These are phyloP conservation scores for Aristolochia californica DNA, from an alignment of 164 flowering plant species.

Conservation along the genomic window DNA sequence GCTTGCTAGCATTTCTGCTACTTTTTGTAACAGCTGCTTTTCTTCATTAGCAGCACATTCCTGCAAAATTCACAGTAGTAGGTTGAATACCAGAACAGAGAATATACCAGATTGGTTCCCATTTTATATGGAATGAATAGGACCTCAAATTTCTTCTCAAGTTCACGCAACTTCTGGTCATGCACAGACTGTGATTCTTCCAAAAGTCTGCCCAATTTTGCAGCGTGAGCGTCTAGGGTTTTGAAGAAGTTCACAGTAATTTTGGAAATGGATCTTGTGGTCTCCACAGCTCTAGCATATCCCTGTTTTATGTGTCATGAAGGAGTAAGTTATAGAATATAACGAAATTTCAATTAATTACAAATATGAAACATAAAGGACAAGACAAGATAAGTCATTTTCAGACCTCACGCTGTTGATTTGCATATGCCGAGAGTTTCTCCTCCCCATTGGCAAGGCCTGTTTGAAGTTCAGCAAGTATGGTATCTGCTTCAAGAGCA, in stretches of 20 bases:
- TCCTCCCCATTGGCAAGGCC: slow-evolving; percentile 61
- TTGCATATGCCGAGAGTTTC: slow-evolving; percentile 59
- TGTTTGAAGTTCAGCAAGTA: slow-evolving; percentile 70
- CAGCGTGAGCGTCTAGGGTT: slow-evolving; percentile 50
- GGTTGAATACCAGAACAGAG: background rate
- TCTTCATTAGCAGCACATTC: slow-evolving; percentile 95
- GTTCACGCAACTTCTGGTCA: slow-evolving; percentile 57
- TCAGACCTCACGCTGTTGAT: slow-evolving; percentile 69
- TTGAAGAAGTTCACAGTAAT: slow-evolving; percentile 37
- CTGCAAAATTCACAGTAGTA: slow-evolving; percentile 21
- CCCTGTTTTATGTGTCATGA: slow-evolving; percentile 70
- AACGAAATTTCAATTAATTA: too few species aligned
- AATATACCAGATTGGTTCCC: slow-evolving; percentile 10
- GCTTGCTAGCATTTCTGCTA: slow-evolving; percentile 72
- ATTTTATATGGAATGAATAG: slow-evolving; percentile 9
- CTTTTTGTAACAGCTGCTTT: slow-evolving; percentile 64
- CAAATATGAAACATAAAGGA: too few species aligned
- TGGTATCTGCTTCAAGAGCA: slow-evolving; percentile 65
- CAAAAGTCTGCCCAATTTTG: slow-evolving; percentile 57
- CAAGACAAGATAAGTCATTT: background rate
- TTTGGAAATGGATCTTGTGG: slow-evolving; percentile 70
- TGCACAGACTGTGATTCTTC: slow-evolving; percentile 66
- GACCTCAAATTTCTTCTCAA: slow-evolving; percentile 94
- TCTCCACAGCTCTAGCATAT: slow-evolving; percentile 66
- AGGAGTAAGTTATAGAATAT: too few species aligned